Evolutionary conservation across 495 filamentous ascomycete species (phyloP), one percentile per base, ranked within the genome.

Genomic region (Xylaria nigripes): DNA sequence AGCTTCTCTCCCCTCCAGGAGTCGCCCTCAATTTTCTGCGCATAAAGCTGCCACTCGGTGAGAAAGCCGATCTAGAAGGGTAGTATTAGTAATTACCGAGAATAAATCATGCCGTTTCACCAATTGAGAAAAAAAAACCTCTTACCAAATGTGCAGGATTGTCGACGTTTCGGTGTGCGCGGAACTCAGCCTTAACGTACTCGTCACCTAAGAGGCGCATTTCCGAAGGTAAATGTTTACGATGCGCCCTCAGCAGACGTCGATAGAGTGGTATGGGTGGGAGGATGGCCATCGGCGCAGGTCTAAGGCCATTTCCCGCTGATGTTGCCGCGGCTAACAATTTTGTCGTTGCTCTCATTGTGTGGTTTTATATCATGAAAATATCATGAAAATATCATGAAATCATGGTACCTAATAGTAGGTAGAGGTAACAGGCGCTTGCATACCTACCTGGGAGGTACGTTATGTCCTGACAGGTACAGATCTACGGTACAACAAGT

Each of bases 21-120:
- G 40, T 94, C 85, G 0, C 90, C 90, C 61, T 97, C 93, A 16
- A 99, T 64, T 59, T 85, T 80, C 68, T 98, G 92, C 9, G 88
- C 91, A 63, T 97, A 98, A 27, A 86, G 68, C 66, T 97, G 93
- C 93, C 93, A 98, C 70, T 96, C 90, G 0, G 87, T 92, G 61
- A 97, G 74, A 65, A 98, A 98, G 3, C 93, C 93, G 58, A 96
- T 86, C 90, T 95, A 50, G 34, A 30, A 36, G 16, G 3, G n/a
- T 18, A 3, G 21, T 5, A 45, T 45, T 15, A 24, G 13, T 18
- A 24, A 23, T 0, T 19, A 9, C 16, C 15, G n/a, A 21, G 18
- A 19, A 9, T 23, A 23, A 23, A 45, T 6, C 3, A 15, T 21
- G 27, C 6, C 10, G 6, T 21, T 15, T 4, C 1, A 2, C 0